Evolutionary conservation across 2,329 filamentous ascomycete species (phyloP).

Genomic region (Fusarium lateritium): DNA sequence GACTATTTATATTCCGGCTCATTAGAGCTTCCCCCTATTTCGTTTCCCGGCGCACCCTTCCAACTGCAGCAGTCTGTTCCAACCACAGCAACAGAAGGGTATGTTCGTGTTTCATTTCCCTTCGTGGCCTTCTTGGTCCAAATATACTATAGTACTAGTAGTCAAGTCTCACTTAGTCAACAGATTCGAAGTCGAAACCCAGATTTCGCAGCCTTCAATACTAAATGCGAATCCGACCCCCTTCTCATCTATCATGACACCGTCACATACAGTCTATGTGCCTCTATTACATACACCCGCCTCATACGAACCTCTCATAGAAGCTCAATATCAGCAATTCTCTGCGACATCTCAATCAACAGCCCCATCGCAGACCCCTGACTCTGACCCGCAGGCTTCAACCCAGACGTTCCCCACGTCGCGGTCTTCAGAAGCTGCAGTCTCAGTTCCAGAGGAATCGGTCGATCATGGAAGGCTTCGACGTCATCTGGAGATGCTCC

Average conservation of each 20-base stretch:
- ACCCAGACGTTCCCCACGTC: background rate
- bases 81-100: background rate
- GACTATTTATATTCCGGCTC: background rate
- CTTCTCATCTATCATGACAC: background rate
- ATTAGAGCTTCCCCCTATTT: background rate
- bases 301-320: background rate
- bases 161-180: background rate
- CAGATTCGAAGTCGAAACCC: background rate
- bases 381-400: background rate
- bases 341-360: background rate
- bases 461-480: background rate
- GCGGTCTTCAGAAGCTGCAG: background rate
- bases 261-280: background rate
- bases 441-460: background rate
- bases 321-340: too few species aligned
- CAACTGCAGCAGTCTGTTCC: background rate
- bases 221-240: background rate
- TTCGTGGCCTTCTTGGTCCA: background rate
- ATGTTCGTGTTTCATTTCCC: background rate
- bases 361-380: background rate
- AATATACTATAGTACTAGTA: background rate
- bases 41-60: background rate
- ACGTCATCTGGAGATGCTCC: background rate
- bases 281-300: background rate
- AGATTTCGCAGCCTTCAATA: background rate